Conservation (phyloP, 2,329 filamentous ascomycete species). For the Pleomassaria siparia region DNA sequence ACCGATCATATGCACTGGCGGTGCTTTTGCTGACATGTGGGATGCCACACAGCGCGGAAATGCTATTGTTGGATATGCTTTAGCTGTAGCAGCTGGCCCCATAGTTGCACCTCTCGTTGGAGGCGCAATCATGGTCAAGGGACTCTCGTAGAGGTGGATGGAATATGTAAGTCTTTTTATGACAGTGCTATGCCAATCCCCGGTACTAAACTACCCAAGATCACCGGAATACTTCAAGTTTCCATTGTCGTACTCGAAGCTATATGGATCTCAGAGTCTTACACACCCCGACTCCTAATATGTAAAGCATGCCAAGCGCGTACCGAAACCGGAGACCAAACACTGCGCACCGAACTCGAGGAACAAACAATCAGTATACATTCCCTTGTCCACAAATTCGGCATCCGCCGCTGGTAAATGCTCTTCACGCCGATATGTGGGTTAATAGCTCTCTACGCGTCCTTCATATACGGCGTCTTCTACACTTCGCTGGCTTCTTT, state of each 20-base stretch:
- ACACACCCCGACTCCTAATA: slow-evolving; percentile 56
- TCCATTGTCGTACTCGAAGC: slow-evolving; percentile 49
- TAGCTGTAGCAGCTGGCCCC: slow-evolving; percentile 34
- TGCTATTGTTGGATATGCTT: slow-evolving; percentile 37
- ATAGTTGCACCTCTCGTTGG: slow-evolving; percentile 47
- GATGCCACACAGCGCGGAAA: slow-evolving; percentile 30
- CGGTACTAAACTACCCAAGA: slow-evolving; percentile 24
- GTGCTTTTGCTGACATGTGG: slow-evolving; percentile 37
- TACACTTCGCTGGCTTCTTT: slow-evolving; percentile 54
- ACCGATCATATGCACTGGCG: slow-evolving; percentile 38
- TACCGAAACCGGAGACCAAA: slow-evolving; percentile 47
- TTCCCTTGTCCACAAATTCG: slow-evolving; percentile 64
- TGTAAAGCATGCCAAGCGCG: slow-evolving; percentile 53
- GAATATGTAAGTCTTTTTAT: slow-evolving; percentile 44
- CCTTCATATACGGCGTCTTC: slow-evolving; percentile 46
- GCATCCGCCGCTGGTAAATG: slow-evolving; percentile 65
- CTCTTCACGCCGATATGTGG: slow-evolving; percentile 65
- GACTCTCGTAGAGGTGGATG: slow-evolving; percentile 51
- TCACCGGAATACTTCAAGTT: slow-evolving; percentile 55
- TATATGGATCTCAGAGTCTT: slow-evolving; percentile 55
- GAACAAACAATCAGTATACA: slow-evolving; percentile 60
- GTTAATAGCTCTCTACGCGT: slow-evolving; percentile 61
- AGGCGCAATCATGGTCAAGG: slow-evolving; percentile 57
- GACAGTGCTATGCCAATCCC: not conserved
- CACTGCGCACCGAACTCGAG: slow-evolving; percentile 39